Evolutionary conservation across 805 yeast genomes (phyloP).

Genomic region (Teunomyces cretensis): DNA sequence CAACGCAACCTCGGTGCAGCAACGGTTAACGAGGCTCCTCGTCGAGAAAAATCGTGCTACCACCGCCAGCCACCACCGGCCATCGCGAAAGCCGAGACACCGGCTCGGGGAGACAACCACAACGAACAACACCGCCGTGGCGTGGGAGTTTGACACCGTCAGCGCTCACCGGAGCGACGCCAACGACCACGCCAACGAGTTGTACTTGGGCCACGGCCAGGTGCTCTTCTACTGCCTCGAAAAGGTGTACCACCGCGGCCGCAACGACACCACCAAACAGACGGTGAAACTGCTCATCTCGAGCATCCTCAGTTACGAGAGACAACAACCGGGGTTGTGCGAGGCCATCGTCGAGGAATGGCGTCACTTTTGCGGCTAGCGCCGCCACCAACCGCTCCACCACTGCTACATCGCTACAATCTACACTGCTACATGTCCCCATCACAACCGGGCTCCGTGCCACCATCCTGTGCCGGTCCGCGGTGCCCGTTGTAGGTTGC

Average conservation of each 20-base stretch:
- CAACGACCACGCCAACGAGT: background rate
- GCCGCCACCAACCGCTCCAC: no score
- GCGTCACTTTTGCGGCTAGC: background rate
- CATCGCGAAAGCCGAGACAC: constrained; percentile 24
- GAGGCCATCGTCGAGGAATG: constrained; percentile 66
- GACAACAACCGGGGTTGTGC: constrained; percentile 58
- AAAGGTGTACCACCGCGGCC: constrained; percentile 53
- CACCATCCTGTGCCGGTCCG: no score
- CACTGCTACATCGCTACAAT: no score
- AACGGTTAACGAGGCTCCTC: background rate
- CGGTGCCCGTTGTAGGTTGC: no score
- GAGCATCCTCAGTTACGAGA: constrained; percentile 46
- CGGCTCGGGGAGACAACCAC: constrained; percentile 3
- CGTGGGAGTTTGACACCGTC: constrained; percentile 20
- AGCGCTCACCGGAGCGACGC: constrained; percentile 4
- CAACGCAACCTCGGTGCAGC: background rate
- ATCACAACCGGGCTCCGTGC: background rate
- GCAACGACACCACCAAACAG: constrained; percentile 44
- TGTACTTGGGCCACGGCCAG: constrained; percentile 23
- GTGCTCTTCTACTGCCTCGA: constrained; percentile 45
- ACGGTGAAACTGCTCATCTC: constrained; percentile 45
- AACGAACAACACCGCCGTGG: background rate
- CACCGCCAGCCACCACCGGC: constrained; percentile 6
- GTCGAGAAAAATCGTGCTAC: constrained; percentile 4
- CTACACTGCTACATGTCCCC: no score